A percentile compares a stretch with the other conserved stretches of the same genome.
Evolutionary conservation across 257 asterid genomes (phyloP).

Genomic region (Echium plantagineum): DNA sequence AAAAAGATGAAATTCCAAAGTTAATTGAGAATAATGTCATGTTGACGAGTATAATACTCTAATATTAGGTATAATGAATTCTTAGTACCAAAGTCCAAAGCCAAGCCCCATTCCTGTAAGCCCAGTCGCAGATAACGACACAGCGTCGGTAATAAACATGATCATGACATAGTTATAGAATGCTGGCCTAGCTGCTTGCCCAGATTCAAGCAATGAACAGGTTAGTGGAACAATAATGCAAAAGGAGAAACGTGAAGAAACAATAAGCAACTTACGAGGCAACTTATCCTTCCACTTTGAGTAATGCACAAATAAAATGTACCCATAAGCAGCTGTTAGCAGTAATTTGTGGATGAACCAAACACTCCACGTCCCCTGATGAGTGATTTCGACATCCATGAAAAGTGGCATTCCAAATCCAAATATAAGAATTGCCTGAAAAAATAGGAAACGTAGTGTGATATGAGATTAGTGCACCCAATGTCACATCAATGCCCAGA

Average conservation of each 20-base stretch:
- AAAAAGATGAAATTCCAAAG: not conserved
- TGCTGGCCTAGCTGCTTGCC: slow-evolving; percentile 66
- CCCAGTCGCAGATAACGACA: slow-evolving; percentile 51
- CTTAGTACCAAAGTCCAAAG: slow-evolving; percentile 59
- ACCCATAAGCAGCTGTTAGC: slow-evolving; percentile 58
- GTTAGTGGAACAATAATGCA: not conserved
- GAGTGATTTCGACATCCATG: slow-evolving; percentile 32
- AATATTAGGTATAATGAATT: not conserved
- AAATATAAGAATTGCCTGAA: slow-evolving; percentile 62
- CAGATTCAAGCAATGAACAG: not conserved
- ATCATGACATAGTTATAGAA: slow-evolving; percentile 76
- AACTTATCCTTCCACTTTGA: slow-evolving; percentile 91
- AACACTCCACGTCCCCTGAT: slow-evolving; percentile 66
- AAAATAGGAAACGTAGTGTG: slow-evolving; percentile 3
- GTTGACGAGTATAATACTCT: not conserved
- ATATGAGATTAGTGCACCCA: not conserved
- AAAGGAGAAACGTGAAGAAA: slow-evolving; percentile 1
- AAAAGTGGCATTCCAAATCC: slow-evolving; percentile 71
- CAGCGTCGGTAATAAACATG: slow-evolving; percentile 43
- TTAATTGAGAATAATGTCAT: not conserved
- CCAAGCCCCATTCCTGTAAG: slow-evolving; percentile 52
- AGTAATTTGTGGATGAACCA: slow-evolving; percentile 44
- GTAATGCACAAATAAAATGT: slow-evolving; percentile 75
- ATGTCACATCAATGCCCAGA: no score
- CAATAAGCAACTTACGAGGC: slow-evolving; percentile 53